These are phyloP conservation scores for Malania oleifera DNA, from an alignment of 164 flowering plant species.

Conservation along the genomic window DNA sequence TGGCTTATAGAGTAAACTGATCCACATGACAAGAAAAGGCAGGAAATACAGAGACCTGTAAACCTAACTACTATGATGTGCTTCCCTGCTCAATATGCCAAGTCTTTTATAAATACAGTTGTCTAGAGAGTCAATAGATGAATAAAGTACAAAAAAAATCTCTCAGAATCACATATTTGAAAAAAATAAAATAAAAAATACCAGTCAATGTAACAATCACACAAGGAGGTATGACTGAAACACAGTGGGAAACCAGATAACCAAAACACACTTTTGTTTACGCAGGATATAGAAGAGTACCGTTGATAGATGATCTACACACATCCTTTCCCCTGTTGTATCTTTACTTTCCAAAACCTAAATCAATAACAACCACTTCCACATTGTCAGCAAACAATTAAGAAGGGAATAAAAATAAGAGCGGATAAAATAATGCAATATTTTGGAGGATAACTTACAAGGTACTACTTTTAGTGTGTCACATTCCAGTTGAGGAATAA, in stretches of 20 bases:
- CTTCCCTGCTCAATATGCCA: slow-evolving; percentile 9
- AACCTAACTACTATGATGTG: slow-evolving; percentile 8
- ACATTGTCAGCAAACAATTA: slow-evolving; percentile 5
- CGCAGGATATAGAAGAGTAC: slow-evolving; percentile 29
- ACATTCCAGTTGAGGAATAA: too few species aligned
- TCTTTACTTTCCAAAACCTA: slow-evolving; percentile 64
- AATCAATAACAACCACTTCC: slow-evolving; percentile 13
- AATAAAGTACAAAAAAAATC: neutral
- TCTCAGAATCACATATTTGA: neutral
- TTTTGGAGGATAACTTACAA: neutral
- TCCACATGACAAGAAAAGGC: neutral
- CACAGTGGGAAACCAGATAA: neutral
- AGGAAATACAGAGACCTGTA: neutral
- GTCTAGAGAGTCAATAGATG: neutral
- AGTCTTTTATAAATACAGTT: slow-evolving; percentile 2
- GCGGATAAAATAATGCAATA: neutral
- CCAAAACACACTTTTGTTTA: neutral
- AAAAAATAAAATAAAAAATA: neutral
- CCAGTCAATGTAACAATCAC: neutral
- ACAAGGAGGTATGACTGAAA: neutral
- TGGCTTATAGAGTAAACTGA: neutral
- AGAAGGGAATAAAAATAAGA: neutral
- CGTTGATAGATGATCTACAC: slow-evolving; percentile 58
- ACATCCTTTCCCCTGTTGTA: slow-evolving; percentile 29
- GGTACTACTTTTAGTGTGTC: too few species aligned